Evolutionary conservation across 495 filamentous ascomycete species (phyloP).

Genomic region (Daldinia concentrica): DNA sequence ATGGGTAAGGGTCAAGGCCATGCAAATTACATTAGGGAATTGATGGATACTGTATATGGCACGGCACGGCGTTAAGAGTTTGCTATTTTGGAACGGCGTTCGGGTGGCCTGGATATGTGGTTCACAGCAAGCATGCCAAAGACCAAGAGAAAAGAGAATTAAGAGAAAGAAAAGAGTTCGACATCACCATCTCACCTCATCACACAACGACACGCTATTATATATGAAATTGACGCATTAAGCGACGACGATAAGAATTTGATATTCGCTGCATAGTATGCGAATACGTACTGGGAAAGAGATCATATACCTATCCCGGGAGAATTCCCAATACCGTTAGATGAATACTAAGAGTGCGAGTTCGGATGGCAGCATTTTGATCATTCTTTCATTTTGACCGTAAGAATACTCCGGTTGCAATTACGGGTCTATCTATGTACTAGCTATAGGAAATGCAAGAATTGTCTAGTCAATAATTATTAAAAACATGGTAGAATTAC

Average conservation of each 20-base stretch:
- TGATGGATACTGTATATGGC: constrained; percentile 13
- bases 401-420: neutral
- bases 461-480: neutral
- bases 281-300: constrained; percentile 9
- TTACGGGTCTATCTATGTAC: neutral
- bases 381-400: neutral
- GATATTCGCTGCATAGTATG: constrained; percentile 17
- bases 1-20: constrained; percentile 1
- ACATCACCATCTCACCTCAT: constrained; percentile 27
- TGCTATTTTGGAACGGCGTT: constrained; percentile 32
- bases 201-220: constrained; percentile 5
- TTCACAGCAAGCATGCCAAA: neutral
- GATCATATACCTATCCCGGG: constrained; percentile 6
- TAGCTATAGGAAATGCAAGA: neutral
- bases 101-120: constrained; percentile 1
- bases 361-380: neutral
- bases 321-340: constrained; percentile 11
- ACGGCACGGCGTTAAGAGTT: constrained; percentile 30
- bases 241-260: neutral
- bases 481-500: constrained; percentile 52
- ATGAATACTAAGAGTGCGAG: constrained; percentile 21
- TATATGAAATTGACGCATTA: neutral
- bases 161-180: constrained; percentile 8
- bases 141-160: constrained; percentile 10
- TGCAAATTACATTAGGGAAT: constrained; percentile 14